A percentile compares a stretch with the other conserved stretches of the same genome.
Evolutionary conservation across 2,329 filamentous ascomycete species (phyloP).

Genomic region (Colletotrichum acutatum): DNA sequence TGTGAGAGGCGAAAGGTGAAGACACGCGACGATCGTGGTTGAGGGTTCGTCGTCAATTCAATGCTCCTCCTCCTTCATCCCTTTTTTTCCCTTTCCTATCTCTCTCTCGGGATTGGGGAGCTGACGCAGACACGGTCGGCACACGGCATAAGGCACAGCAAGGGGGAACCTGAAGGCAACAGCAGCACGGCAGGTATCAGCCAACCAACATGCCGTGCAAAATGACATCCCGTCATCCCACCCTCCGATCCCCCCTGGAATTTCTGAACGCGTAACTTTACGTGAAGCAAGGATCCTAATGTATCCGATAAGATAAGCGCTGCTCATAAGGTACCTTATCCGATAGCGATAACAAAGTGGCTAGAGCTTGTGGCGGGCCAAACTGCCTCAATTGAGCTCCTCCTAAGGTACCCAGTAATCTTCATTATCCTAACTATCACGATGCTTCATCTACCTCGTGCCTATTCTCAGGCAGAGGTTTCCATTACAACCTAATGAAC

Average conservation of each 20-base stretch:
- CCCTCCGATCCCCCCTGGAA: slow-evolving; percentile 1
- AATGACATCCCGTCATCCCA: slow-evolving; percentile 8
- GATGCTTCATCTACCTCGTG: background rate
- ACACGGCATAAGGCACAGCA: background rate
- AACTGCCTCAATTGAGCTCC: background rate
- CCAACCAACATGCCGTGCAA: slow-evolving; percentile 10
- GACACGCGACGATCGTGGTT: background rate
- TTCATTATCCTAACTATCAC: background rate
- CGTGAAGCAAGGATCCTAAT: slow-evolving; percentile 10
- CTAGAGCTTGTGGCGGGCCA: slow-evolving; percentile 10
- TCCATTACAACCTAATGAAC: background rate
- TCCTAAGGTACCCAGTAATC: too few relatives aligned
- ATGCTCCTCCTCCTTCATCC: slow-evolving; percentile 3
- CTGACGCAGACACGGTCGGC: slow-evolving; percentile 26
- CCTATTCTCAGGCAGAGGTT: background rate
- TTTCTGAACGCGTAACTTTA: slow-evolving; percentile 6
- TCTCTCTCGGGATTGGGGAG: background rate
- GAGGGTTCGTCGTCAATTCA: background rate
- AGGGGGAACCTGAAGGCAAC: background rate
- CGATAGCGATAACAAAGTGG: background rate
- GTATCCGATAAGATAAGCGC: background rate
- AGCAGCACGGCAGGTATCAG: background rate
- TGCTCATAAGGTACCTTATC: background rate
- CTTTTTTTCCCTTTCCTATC: background rate
- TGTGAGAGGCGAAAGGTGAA: background rate